Base-by-base conservation (phyloP, 179 eudicot genomes). In the Camellia oleifera region DNA sequence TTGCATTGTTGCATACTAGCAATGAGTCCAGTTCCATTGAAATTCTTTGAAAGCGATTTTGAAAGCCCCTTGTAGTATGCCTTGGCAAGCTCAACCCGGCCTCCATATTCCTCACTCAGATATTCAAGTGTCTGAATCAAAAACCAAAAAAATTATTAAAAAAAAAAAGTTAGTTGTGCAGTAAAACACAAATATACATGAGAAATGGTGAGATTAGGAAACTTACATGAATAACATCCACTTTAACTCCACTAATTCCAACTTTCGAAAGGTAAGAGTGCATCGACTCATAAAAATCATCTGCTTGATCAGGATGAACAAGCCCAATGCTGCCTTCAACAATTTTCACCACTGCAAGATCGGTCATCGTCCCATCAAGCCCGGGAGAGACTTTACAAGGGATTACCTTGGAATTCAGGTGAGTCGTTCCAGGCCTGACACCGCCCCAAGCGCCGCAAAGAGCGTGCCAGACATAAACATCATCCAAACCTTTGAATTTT, bases 371-470 rank as follows among this genome's bases (percentile, higher is more conserved):
- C 7, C 91, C 87, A 14, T 79, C 83, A 7, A 91, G 87, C 17
- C 92, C 89, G 4, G 88, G 92, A 18, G 95, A 90, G 62, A 86
- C 15, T 23, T 60, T 79, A 54, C 91, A 88, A 2, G 83, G 84
- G n/a, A 83, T 65, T 4, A 89, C 73, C 73, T 81, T 87, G 10
- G 89, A 64, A 40, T 85, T 74, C 2, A 92, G 84, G 82, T 88
- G 86, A 42, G 91, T 87, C 63, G 87, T 65, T 17, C 86, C 89
- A 0, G 93, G 94, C 84, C 90, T 87, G 50, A 91, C 94, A 10
- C 94, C 94, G 13, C 93, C 94, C 94, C 94, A 89, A 7, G 89
- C 91, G 26, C 95, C 95, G 65, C 89, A 87, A 11, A 91, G 85
- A 0, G 95, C 93, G 66, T 91, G 95, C 95, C 95, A 91, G 8